These are phyloP conservation scores for Jatropha curcas DNA, from an alignment of 345 rosid genomes.

Conservation along the genomic window DNA sequence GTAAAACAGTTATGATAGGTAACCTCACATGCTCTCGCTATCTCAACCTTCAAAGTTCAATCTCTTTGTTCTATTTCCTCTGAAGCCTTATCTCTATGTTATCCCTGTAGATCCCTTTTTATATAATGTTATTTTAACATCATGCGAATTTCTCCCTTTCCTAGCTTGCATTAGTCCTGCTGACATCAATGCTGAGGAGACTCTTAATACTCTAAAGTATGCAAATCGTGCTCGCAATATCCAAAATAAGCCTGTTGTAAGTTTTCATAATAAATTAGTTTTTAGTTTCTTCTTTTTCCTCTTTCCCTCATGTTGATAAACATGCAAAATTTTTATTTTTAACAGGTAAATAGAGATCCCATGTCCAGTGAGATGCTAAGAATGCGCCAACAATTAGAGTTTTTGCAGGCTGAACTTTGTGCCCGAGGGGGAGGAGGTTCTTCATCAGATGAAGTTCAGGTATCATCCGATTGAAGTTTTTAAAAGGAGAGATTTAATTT, in stretches of 20 bases:
- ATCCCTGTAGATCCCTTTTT: not conserved
- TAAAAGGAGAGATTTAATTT: not conserved
- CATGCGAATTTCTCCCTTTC: conserved; percentile 10
- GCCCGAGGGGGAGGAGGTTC: conserved; percentile 81
- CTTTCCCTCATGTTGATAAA: not conserved
- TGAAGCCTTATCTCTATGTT: not conserved
- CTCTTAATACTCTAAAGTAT: conserved; percentile 91
- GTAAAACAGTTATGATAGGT: conserved; percentile 99
- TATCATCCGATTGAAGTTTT: conserved; percentile 20
- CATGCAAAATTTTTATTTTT: conserved; percentile 8
- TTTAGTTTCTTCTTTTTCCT: not conserved
- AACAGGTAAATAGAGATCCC: conserved; percentile 95
- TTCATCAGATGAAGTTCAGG: conserved; percentile 84
- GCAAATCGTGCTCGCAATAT: conserved; percentile 99
- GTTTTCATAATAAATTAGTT: conserved; percentile 31
- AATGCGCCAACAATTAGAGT: conserved; percentile 95
- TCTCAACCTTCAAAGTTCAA: not conserved
- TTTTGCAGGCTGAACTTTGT: conserved; percentile 94
- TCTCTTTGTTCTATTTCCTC: conserved; percentile 9
- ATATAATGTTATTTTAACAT: conserved; percentile 1
- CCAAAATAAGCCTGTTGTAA: conserved; percentile 94
- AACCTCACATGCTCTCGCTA: conserved; percentile 15
- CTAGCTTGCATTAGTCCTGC: conserved; percentile 99
- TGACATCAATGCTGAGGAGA: conserved; percentile 97
- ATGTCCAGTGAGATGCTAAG: conserved; percentile 91